Percentiles rank a stretch among this genome's conserved stretches.
These are phyloP conservation scores for Geotrichum cucujoidarum DNA, from an alignment of 1,139 yeast species.

Conservation along the genomic window DNA sequence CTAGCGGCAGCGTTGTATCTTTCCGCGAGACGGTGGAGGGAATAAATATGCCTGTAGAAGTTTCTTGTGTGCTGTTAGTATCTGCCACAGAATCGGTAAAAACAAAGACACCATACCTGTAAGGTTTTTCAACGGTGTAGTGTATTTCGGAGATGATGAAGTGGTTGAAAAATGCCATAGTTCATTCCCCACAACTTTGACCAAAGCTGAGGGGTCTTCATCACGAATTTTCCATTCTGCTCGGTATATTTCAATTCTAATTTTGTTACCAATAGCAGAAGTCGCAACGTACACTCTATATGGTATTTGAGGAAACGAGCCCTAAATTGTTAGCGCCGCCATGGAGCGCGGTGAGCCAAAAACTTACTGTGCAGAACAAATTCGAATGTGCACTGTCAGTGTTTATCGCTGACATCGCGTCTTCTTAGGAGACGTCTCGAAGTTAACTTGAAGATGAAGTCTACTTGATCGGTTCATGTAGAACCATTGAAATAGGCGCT, in stretches of 20 bases:
- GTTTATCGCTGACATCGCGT: conserved; percentile 17
- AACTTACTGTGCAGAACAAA: conserved; percentile 29
- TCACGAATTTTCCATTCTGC: conserved; percentile 56
- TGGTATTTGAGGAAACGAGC: conserved; percentile 30
- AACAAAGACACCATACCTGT: conserved; percentile 9
- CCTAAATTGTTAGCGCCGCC: conserved; percentile 20
- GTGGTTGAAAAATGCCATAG: conserved; percentile 54
- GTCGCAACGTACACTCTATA: conserved; percentile 38
- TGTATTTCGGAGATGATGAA: conserved; percentile 34
- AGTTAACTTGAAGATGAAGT: neutral
- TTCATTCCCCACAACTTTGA: conserved; percentile 57
- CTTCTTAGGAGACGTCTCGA: too few relatives aligned
- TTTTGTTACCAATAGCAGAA: conserved; percentile 28
- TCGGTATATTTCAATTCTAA: conserved; percentile 45
- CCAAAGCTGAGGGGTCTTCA: conserved; percentile 48
- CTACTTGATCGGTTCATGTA: conserved; percentile 2
- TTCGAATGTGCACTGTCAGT: conserved; percentile 29
- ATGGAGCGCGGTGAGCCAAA: neutral
- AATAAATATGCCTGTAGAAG: conserved; percentile 38
- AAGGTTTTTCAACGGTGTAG: conserved; percentile 16
- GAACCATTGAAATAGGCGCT: conserved; percentile 4
- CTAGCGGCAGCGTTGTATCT: conserved; percentile 40
- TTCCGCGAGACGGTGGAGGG: conserved; percentile 37
- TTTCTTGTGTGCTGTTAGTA: conserved; percentile 22
- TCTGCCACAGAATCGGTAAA: neutral